Evolutionary conservation across 495 filamentous ascomycete species (phyloP).

Genomic region (Talaromyces wortmannii): DNA sequence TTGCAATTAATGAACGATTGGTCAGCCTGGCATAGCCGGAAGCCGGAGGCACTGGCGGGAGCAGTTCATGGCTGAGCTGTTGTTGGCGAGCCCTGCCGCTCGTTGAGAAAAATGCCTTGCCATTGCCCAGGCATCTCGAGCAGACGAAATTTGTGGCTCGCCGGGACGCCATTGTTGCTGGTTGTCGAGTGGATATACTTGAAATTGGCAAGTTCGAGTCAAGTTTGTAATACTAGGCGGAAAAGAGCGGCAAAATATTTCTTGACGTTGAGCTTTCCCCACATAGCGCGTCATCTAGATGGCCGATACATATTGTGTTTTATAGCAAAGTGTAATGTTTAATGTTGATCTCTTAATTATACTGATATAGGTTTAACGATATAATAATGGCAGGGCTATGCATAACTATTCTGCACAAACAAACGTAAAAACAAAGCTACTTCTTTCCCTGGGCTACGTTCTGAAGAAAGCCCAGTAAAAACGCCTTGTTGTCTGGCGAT

Average conservation of each 20-base stretch:
- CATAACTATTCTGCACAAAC: not conserved
- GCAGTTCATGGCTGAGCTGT: conserved; percentile 9
- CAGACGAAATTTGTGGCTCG: conserved; percentile 17
- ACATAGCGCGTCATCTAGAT: not conserved
- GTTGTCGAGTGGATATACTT: conserved; percentile 9
- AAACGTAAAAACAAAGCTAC: conserved; percentile 6
- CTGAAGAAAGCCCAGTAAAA: conserved; percentile 70
- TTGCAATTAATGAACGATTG: conserved; percentile 68
- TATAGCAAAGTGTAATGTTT: no score
- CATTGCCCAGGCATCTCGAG: conserved; percentile 15
- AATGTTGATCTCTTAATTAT: no score
- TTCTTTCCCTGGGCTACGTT: conserved; percentile 45
- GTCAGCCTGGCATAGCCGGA: conserved; percentile 47
- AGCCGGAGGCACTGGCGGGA: conserved; percentile 21
- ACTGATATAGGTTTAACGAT: no score
- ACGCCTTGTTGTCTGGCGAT: conserved; percentile 67
- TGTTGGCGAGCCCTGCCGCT: conserved; percentile 9
- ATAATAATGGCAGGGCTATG: no score
- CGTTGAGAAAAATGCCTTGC: conserved; percentile 23
- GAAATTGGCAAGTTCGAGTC: conserved; percentile 3
- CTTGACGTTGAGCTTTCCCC: not conserved
- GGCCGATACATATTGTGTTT: no score
- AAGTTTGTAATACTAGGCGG: conserved; percentile 11
- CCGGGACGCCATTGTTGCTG: conserved; percentile 25
- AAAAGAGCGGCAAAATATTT: conserved; percentile 18